Percentiles rank a stretch among this genome's conserved stretches.
Conservation (phyloP, 768 basidiomycete genomes). For the Tulasnella sp. region DNA sequence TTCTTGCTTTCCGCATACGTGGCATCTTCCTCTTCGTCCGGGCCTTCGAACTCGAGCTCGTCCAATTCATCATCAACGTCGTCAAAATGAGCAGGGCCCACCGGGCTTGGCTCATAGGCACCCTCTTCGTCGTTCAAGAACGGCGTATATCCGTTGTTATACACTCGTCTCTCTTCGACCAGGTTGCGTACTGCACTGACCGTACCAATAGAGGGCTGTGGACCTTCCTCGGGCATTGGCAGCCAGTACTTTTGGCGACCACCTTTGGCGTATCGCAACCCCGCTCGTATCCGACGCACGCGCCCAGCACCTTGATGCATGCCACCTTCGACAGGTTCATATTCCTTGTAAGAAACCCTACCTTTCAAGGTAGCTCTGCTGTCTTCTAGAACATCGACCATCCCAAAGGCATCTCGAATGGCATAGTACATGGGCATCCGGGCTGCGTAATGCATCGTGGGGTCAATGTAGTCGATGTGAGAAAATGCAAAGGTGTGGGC, state of each 20-base stretch:
- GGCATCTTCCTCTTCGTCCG: slow-evolving; percentile 59
- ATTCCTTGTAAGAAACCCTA: slow-evolving; percentile 89
- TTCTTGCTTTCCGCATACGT: slow-evolving; percentile 63
- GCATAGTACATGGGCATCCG: slow-evolving; percentile 86
- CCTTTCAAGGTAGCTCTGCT: slow-evolving; percentile 69
- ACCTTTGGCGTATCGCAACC: slow-evolving; percentile 82
- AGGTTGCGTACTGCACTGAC: slow-evolving; percentile 25
- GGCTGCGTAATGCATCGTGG: slow-evolving; percentile 52
- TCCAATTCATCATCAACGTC: slow-evolving; percentile 25
- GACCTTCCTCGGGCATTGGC: slow-evolving; percentile 43
- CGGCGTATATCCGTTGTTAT: slow-evolving; percentile 60
- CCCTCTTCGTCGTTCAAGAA: slow-evolving; percentile 48
- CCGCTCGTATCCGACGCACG: slow-evolving; percentile 78
- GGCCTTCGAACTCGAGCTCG: slow-evolving; percentile 43
- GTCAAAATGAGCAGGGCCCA: slow-evolving; percentile 32
- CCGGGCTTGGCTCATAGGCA: slow-evolving; percentile 19
- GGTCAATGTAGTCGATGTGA: slow-evolving; percentile 71
- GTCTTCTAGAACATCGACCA: slow-evolving; percentile 80
- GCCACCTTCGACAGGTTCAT: slow-evolving; percentile 88
- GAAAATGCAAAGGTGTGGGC: slow-evolving; percentile 94
- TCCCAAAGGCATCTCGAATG: slow-evolving; percentile 74
- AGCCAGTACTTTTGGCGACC: slow-evolving; percentile 95
- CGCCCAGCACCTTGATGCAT: slow-evolving; percentile 84
- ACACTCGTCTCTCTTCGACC: slow-evolving; percentile 28
- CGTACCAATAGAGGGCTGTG: slow-evolving; percentile 24